phyloP scores from a whole-genome alignment of 495 filamentous ascomycete species.

The Apiosordaria backusii region DNA sequence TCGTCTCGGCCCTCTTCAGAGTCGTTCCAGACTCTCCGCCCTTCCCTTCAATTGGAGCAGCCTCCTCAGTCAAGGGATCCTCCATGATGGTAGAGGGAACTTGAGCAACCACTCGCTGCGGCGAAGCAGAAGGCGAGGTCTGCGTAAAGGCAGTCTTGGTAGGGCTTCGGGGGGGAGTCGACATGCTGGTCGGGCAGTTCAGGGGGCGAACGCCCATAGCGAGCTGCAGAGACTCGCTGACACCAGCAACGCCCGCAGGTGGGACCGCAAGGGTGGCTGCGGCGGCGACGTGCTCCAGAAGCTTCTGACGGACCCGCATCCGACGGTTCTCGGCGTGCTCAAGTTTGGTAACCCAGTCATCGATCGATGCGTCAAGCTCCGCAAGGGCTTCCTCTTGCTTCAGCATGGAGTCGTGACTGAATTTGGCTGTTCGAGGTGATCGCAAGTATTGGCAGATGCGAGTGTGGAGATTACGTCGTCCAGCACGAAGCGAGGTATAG shows the following conservation, averaged over 20 bases:
- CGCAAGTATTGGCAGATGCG: constrained; percentile 67
- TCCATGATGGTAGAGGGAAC: constrained; percentile 49
- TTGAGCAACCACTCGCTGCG: constrained; percentile 45
- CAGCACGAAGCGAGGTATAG: constrained; percentile 61
- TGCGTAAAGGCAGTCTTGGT: constrained; percentile 35
- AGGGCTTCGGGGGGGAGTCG: constrained; percentile 48
- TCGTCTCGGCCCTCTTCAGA: constrained; percentile 53
- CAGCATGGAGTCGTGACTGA: constrained; percentile 64
- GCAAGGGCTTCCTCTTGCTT: constrained; percentile 72
- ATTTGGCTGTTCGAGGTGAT: constrained; percentile 57
- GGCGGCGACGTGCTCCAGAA: constrained; percentile 70
- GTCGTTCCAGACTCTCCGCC: constrained; percentile 24
- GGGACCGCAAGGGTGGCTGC: constrained; percentile 44
- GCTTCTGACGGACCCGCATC: constrained; percentile 65
- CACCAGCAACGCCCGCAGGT: constrained; percentile 29
- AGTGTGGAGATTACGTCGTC: constrained; percentile 63
- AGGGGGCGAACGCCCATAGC: constrained; percentile 39
- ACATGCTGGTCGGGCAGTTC: constrained; percentile 35
- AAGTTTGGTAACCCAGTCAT: constrained; percentile 69
- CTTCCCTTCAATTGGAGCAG: constrained; percentile 17
- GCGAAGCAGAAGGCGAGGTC: constrained; percentile 28
- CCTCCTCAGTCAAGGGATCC: constrained; percentile 41
- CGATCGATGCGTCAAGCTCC: constrained; percentile 68
- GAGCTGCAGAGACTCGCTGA: constrained; percentile 41
- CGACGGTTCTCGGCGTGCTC: constrained; percentile 73